Evolutionary conservation across 176 grass and related monocot species (phyloP), one percentile per base, ranked within the genome.

Genomic region (Triticum aestivum): DNA sequence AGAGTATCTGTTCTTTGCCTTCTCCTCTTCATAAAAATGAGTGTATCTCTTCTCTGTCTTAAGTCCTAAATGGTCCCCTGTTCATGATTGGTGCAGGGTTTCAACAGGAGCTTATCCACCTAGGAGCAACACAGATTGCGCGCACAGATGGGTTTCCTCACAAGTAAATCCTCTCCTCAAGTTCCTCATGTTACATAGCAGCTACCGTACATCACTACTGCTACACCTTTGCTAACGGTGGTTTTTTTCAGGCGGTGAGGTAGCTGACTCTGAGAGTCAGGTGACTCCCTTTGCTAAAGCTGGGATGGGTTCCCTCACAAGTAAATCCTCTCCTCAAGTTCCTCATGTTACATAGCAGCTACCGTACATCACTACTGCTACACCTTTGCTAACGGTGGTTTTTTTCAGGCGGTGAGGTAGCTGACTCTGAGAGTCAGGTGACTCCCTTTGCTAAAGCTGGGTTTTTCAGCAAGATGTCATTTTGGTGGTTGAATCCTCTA

Each of bases 401-500:
- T 15, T 17, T 51, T 64, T 58, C 42, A 7, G 79, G 32, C 85
- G 42, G 9, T 21, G 85, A 21, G 15, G 51, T 6, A 54, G 52
- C 75, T 66, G 91, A 91, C 47, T 64, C 78, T 35, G 63, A 88
- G 71, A 58, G 12, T 44, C 32, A 58, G 64, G 82, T 80, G 14
- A 87, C 89, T 64, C 82, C 82, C 37, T 94, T 97, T 69, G 85
- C 89, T 47, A 83, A 82, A 82, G 92, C 92, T 78, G 88, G 89
- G 0, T 72, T 91, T 74, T 88, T 94, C 45, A 94, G 89, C 56
- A 49, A 74, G 72, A 91, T 97, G 89, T 82, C 95, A 11, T 97
- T 97, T 87, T 93, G 92, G 92, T 97, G 95, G 92, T 59, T 97
- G 65, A 97, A 94, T 32, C 88, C 92, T 35, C 72, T 97, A 88